phyloP scores from a whole-genome alignment of 2,329 filamentous ascomycete genomes.

The Paraphoma sp. region DNA sequence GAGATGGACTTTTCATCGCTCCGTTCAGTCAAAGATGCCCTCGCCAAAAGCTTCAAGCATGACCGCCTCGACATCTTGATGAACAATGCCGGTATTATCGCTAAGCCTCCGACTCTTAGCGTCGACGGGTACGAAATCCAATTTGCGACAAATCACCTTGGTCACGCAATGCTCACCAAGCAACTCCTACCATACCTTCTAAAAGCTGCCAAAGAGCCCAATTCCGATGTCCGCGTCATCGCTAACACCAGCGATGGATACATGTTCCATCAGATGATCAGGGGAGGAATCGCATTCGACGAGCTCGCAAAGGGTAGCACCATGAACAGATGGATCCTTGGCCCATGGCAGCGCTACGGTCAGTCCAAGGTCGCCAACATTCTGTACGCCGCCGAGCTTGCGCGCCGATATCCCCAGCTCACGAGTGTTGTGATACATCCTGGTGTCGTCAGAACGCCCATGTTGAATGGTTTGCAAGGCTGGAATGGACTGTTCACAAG shows the following conservation, averaged over 20 bases:
- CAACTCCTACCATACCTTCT: slow-evolving; percentile 50
- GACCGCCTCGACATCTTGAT: slow-evolving; percentile 51
- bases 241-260: slow-evolving; percentile 40
- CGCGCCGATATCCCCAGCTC: slow-evolving; percentile 50
- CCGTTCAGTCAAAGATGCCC: not conserved
- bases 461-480: slow-evolving; percentile 2
- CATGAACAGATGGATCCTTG: slow-evolving; percentile 24
- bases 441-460: slow-evolving; percentile 44
- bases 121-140: slow-evolving; percentile 57
- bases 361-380: slow-evolving; percentile 57
- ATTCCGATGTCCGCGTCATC: slow-evolving; percentile 53
- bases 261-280: slow-evolving; percentile 7
- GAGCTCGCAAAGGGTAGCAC: slow-evolving; percentile 28
- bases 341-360: slow-evolving; percentile 48
- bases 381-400: slow-evolving; percentile 50
- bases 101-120: slow-evolving; percentile 37
- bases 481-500: slow-evolving; percentile 12
- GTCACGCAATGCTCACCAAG: slow-evolving; percentile 53
- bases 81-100: slow-evolving; percentile 52
- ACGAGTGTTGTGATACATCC: slow-evolving; percentile 51
- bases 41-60: not conserved
- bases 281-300: slow-evolving; percentile 39
- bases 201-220: slow-evolving; percentile 40
- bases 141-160: slow-evolving; percentile 57
- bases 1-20: not conserved